Evolutionary conservation across 1,284 basidiomycete species (phyloP).

Genomic region (Wolfiporia cocos): DNA sequence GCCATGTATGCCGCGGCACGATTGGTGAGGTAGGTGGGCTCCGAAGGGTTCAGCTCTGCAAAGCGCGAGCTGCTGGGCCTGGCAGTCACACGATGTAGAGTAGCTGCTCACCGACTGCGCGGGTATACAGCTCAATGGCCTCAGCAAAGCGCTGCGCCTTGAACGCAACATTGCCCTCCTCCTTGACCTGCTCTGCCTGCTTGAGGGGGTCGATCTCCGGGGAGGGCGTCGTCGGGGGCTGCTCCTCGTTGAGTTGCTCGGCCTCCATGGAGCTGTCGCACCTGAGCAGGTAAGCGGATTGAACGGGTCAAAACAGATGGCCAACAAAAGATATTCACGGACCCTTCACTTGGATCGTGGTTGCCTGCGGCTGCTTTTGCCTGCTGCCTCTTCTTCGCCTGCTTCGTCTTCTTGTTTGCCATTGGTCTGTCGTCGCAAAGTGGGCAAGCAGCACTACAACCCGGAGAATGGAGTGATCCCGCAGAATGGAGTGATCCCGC

Average conservation of each 20-base stretch:
- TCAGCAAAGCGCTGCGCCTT: conserved; percentile 60
- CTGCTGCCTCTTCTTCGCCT: conserved; percentile 24
- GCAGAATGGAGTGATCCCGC: too few species aligned
- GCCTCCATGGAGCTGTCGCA: conserved; percentile 16
- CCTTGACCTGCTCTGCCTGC: conserved; percentile 59
- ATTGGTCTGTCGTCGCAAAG: too few species aligned
- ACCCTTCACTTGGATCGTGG: conserved; percentile 12
- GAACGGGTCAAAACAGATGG: not conserved
- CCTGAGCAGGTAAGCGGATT: conserved; percentile 4
- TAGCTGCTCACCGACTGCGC: conserved; percentile 50
- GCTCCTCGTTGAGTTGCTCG: conserved; percentile 12
- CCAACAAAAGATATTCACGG: conserved; percentile 9
- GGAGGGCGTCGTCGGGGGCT: conserved; percentile 5
- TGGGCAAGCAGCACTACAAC: too few species aligned
- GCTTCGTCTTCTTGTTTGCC: conserved; percentile 26
- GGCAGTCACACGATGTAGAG: conserved; percentile 1
- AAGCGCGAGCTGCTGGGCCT: too few species aligned
- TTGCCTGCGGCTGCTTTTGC: conserved; percentile 10
- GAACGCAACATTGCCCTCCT: conserved; percentile 71
- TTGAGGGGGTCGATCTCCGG: conserved; percentile 17
- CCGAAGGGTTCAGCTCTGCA: conserved; percentile 48
- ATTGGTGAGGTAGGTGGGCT: conserved; percentile 79
- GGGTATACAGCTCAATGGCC: conserved; percentile 73
- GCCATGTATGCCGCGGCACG: conserved; percentile 85
- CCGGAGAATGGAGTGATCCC: too few species aligned